Base-by-base conservation (phyloP, 2,329 filamentous ascomycete genomes). In the Didymella pomorum region DNA sequence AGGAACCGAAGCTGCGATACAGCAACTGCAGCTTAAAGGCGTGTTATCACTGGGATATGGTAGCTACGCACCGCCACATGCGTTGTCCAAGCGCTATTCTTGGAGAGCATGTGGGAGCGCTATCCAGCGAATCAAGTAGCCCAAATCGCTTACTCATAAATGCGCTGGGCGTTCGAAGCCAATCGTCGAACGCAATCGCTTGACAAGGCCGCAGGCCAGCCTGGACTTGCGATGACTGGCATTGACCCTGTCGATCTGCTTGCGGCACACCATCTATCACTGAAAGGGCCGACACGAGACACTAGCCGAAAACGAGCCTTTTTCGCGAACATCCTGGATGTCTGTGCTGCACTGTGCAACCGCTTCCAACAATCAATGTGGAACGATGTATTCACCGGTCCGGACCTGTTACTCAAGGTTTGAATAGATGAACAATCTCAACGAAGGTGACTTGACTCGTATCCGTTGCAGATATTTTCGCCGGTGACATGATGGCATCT, bases 151-250 rank as follows among this genome's bases (percentile, higher is more conserved):
- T 43, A 43, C 51, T 59, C 18, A 46, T 39, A 43, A 44, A 39
- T 25, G 42, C 44, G 33, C 39, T 58, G 45, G 56, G 54, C 58
- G 58, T 37, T 54, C 37, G 57, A 52, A 65, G 64, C 60, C 62
- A 44, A 60, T 45, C 60, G n/a, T 51, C 54, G 46, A 33, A 43
- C 53, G 21, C 52, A 65, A 62, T 59, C 50, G 53, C 58, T 50
- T 52, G 61, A 65, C 67, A 71, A 69, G 50, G 69, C 70, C 67
- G 70, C 67, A 68, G 43, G 43, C 43, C 16, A 65, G 66, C 52
- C 71, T 66, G 63, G 71, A 67, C 60, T 47, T 26, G 42, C 52
- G 12, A 45, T 50, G 50, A 48, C 64, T 35, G 59, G 67, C 67
- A 65, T 68, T 37, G 49, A 55, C 62, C 65, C 69, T 63, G 68